A percentile compares a stretch with the other conserved stretches of the same genome.
phyloP scores from a whole-genome alignment of 805 yeast species.

The Monosporozyma aerobia region DNA sequence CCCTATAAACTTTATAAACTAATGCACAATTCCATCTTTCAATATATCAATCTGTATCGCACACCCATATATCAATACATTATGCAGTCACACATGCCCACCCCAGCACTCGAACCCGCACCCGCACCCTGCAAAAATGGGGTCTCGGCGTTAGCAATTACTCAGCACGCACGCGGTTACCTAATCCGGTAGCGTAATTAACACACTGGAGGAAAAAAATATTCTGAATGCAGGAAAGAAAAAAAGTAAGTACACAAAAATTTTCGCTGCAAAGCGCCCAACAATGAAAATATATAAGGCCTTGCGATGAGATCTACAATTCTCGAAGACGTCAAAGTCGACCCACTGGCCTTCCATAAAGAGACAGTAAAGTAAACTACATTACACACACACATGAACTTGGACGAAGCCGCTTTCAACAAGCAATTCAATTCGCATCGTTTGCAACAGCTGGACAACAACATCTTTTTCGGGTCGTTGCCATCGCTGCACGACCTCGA shows the following conservation, averaged over 20 bases:
- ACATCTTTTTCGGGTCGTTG: constrained; percentile 41
- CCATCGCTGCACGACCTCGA: constrained; percentile 31
- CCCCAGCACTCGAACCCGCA: not conserved
- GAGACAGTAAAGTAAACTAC: too few species aligned
- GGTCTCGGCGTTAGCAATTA: not conserved
- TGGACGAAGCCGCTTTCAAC: constrained; percentile 1
- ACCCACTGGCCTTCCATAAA: too few species aligned
- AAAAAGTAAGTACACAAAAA: not conserved
- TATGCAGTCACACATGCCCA: too few species aligned
- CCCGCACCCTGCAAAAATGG: not conserved
- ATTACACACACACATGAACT: not conserved
- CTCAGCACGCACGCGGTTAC: not conserved
- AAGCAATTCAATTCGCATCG: constrained; percentile 29
- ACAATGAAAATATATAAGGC: not conserved
- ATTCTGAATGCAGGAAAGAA: too few species aligned
- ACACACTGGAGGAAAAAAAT: too few species aligned
- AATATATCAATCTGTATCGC: too few species aligned
- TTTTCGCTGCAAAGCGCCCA: not conserved
- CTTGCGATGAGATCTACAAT: not conserved
- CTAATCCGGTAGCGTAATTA: not conserved
- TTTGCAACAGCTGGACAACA: constrained; percentile 33
- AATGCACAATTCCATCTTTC: too few species aligned
- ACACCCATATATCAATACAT: too few species aligned
- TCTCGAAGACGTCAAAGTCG: not conserved
- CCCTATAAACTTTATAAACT: not conserved